These are phyloP conservation scores for Aspergillus avenaceus DNA, from an alignment of 495 filamentous ascomycete genomes.

Conservation along the genomic window DNA sequence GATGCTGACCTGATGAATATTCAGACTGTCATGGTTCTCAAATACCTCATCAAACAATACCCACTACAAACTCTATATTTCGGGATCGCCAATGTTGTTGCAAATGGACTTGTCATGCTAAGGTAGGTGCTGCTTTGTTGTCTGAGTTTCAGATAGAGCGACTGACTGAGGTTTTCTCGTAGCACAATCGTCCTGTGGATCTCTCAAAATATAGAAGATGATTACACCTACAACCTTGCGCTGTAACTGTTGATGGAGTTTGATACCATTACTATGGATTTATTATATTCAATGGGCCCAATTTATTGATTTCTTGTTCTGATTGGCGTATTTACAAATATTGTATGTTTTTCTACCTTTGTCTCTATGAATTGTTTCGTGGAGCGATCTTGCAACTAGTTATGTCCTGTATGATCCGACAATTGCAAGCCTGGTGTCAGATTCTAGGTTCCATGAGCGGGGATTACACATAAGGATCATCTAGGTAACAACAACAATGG, in stretches of 20 bases:
- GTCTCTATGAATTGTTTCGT: not conserved
- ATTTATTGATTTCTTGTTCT: not conserved
- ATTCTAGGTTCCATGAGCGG: too few species aligned
- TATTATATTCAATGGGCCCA: not conserved
- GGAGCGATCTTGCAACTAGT: not conserved
- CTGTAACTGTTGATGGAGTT: slow-evolving; percentile 47
- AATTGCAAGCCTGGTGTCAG: not conserved
- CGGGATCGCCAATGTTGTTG: slow-evolving; percentile 88
- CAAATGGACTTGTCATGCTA: slow-evolving; percentile 82
- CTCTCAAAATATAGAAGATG: slow-evolving; percentile 98
- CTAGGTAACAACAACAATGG: too few species aligned
- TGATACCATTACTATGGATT: not conserved
- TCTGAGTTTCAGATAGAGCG: not conserved
- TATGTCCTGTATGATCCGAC: not conserved
- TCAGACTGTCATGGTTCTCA: slow-evolving; percentile 79
- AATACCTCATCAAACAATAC: slow-evolving; percentile 78
- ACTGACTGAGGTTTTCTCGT: slow-evolving; percentile 15
- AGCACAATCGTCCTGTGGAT: slow-evolving; percentile 93
- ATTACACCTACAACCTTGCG: slow-evolving; percentile 94
- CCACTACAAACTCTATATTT: slow-evolving; percentile 84
- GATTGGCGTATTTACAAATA: not conserved
- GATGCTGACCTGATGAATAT: slow-evolving; percentile 1
- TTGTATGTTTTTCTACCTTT: not conserved
- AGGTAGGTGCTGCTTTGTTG: slow-evolving; percentile 52
- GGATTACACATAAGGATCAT: too few species aligned